phyloP scores from a whole-genome alignment of 331 rosid genomes.

The Prunus yedoensis region DNA sequence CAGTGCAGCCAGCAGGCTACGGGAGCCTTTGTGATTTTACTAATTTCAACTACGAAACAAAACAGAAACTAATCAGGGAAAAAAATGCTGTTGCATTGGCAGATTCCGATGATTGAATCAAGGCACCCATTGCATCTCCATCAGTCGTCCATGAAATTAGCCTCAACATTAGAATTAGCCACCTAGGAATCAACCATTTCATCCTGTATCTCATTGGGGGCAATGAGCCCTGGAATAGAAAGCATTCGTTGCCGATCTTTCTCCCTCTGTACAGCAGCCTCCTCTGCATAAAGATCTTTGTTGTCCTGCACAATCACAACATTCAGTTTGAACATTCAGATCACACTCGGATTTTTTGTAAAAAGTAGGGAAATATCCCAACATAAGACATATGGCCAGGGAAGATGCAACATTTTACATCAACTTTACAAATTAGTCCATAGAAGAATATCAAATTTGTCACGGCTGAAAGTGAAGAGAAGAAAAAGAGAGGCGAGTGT shows the following conservation, averaged over 20 bases:
- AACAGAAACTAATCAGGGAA: conserved; percentile 40
- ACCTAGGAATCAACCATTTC: conserved; percentile 90
- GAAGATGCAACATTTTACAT: background rate
- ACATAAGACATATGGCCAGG: background rate
- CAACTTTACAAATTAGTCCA: too few relatives aligned
- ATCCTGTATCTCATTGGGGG: conserved; percentile 95
- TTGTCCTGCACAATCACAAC: conserved; percentile 62
- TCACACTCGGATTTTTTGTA: background rate
- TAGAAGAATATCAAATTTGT: background rate
- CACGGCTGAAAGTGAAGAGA: background rate
- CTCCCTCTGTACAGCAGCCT: conserved; percentile 95
- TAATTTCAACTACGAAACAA: conserved; percentile 44
- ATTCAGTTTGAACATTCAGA: too few relatives aligned
- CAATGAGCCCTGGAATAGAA: conserved; percentile 96
- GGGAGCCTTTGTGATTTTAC: conserved; percentile 41
- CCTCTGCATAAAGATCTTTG: conserved; percentile 96
- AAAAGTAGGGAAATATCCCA: background rate
- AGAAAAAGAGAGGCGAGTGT: too few relatives aligned
- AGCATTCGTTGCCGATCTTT: conserved; percentile 95
- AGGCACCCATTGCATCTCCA: conserved; percentile 37
- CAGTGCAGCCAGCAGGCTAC: conserved; percentile 41
- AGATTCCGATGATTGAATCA: conserved; percentile 41
- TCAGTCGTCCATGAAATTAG: conserved; percentile 38
- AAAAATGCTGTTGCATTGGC: conserved; percentile 40
- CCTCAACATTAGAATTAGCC: conserved; percentile 27